Evolutionary conservation across 768 basidiomycete genomes (phyloP).

Genomic region (Mycena vulgaris): DNA sequence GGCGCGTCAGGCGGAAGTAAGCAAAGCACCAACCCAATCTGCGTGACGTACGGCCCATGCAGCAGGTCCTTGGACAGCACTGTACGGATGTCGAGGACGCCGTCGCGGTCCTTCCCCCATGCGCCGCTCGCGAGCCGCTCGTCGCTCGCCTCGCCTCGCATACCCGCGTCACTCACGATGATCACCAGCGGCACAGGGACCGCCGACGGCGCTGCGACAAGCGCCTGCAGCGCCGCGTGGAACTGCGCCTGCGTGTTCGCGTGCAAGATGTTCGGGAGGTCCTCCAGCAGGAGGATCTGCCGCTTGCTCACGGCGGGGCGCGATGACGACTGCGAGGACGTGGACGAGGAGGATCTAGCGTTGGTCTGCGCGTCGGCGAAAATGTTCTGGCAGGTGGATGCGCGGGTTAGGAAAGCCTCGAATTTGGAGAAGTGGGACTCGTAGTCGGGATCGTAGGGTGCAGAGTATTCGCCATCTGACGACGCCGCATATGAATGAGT

Average conservation of each 20-base stretch:
- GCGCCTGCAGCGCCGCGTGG: constrained; percentile 75
- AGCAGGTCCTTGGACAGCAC: constrained; percentile 81
- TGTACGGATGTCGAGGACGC: constrained; percentile 76
- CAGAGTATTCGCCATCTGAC: not conserved
- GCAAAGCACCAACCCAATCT: constrained; percentile 75
- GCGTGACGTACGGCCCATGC: constrained; percentile 81
- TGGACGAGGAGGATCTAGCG: constrained; percentile 27
- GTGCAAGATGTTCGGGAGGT: constrained; percentile 93
- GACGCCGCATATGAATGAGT: not conserved
- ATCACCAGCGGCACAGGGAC: constrained; percentile 80
- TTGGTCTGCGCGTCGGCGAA: constrained; percentile 48
- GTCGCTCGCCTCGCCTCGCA: constrained; percentile 77
- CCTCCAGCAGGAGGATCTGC: constrained; percentile 86
- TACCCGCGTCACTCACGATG: constrained; percentile 86
- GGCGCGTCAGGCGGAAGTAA: not conserved
- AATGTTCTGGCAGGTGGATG: constrained; percentile 71
- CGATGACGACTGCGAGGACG: constrained; percentile 27
- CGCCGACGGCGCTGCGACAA: constrained; percentile 59
- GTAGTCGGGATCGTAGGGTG: constrained; percentile 47
- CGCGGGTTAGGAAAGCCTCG: constrained; percentile 80
- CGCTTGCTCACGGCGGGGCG: constrained; percentile 47
- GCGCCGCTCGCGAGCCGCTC: constrained; percentile 59
- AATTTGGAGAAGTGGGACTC: constrained; percentile 78
- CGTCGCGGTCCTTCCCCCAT: constrained; percentile 63
- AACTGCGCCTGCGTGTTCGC: constrained; percentile 77